Evolutionary conservation across 1,284 basidiomycete genomes (phyloP).

Genomic region (Sparassis latifolia): DNA sequence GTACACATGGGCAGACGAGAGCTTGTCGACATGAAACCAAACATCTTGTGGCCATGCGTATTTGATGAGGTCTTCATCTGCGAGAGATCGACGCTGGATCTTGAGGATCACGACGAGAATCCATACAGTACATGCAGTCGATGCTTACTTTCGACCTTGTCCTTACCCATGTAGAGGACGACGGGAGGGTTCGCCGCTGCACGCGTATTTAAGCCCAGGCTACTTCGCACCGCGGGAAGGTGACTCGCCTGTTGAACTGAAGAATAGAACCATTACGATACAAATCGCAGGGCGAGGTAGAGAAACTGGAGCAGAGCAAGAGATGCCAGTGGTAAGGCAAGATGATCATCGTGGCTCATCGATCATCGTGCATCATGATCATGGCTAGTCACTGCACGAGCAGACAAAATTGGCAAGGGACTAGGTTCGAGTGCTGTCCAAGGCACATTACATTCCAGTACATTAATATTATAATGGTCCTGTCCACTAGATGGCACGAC

Average conservation of each 20-base stretch:
- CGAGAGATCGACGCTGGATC: constrained; percentile 6
- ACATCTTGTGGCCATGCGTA: constrained; percentile 82
- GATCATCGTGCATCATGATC: no score
- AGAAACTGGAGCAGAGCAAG: not conserved
- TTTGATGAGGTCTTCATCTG: constrained; percentile 92
- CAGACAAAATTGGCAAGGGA: no score
- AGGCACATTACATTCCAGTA: no score
- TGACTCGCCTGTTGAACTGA: constrained; percentile 50
- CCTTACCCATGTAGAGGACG: constrained; percentile 89
- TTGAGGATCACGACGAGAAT: not conserved
- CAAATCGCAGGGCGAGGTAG: not conserved
- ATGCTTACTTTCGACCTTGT: constrained; percentile 89
- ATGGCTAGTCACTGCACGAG: no score
- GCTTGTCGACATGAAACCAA: constrained; percentile 86
- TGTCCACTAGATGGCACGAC: no score
- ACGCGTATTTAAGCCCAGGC: not conserved
- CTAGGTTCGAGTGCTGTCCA: no score
- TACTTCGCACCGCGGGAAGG: not conserved
- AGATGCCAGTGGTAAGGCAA: no score
- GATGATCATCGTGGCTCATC: no score
- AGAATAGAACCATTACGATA: constrained; percentile 59
- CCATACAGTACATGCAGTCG: constrained; percentile 5
- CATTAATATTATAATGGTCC: no score
- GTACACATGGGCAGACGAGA: constrained; percentile 94
- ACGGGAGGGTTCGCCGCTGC: constrained; percentile 58